Evolutionary conservation across 805 yeast species (phyloP).

Genomic region (Starmerella kuoi): DNA sequence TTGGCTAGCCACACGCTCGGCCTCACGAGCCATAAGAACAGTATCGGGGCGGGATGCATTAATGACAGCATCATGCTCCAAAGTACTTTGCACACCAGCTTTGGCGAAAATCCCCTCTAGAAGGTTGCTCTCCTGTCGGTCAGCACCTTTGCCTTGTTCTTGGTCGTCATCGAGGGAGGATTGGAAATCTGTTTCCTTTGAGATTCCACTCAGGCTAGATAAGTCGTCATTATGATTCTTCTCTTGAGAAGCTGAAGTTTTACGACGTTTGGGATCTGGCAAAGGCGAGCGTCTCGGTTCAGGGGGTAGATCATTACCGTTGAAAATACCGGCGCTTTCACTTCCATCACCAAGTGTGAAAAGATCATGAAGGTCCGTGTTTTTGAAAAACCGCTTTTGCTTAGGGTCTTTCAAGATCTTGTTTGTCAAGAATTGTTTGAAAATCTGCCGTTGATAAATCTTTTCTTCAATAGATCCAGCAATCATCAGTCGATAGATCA

Average conservation of each 20-base stretch:
- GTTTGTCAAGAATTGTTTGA: conserved; percentile 86
- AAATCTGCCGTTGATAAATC: conserved; percentile 90
- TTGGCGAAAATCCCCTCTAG: conserved; percentile 66
- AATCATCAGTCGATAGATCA: conserved; percentile 80
- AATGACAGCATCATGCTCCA: conserved; percentile 69
- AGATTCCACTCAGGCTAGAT: conserved; percentile 15
- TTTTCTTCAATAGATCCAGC: conserved; percentile 95
- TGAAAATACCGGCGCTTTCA: conserved; percentile 54
- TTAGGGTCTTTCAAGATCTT: conserved; percentile 92
- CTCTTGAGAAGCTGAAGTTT: conserved; percentile 29
- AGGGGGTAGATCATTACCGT: conserved; percentile 13
- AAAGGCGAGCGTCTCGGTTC: background rate
- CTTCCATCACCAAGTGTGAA: conserved; percentile 67
- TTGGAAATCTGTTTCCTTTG: conserved; percentile 28
- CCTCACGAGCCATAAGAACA: conserved; percentile 49
- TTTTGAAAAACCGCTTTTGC: conserved; percentile 83
- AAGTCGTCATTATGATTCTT: conserved; percentile 25
- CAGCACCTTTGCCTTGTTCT: conserved; percentile 21
- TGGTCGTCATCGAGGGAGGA: conserved; percentile 47
- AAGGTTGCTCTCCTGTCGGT: conserved; percentile 32
- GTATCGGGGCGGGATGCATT: conserved; percentile 43
- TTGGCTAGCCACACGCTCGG: conserved; percentile 44
- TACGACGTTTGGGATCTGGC: conserved; percentile 26
- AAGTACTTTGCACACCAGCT: conserved; percentile 58
- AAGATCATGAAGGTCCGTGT: conserved; percentile 80